A percentile compares a stretch with the other conserved stretches of the same genome.
phyloP scores from a whole-genome alignment of 2,329 filamentous ascomycete genomes.

The Penicillium griseofulvum region DNA sequence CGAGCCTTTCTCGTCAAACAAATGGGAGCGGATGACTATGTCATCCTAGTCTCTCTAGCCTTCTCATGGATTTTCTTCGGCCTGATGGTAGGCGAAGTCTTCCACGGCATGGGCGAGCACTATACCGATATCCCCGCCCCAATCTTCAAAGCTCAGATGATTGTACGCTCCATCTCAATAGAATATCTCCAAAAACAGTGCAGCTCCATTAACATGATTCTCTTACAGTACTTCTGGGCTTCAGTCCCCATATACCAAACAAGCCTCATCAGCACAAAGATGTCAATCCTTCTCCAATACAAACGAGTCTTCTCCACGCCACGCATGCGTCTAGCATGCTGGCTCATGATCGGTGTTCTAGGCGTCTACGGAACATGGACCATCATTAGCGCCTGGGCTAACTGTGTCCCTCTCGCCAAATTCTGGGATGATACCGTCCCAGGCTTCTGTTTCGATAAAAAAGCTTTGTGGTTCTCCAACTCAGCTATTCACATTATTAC shows the following conservation, averaged over 20 bases:
- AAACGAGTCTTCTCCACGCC: slow-evolving; percentile 34
- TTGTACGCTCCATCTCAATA: slow-evolving; percentile 14
- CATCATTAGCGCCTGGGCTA: slow-evolving; percentile 32
- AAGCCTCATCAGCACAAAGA: slow-evolving; percentile 34
- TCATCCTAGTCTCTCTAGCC: slow-evolving; percentile 33
- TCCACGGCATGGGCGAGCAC: slow-evolving; percentile 32
- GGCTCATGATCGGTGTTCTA: slow-evolving; percentile 34
- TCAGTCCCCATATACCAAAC: slow-evolving; percentile 36
- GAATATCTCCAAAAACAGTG: neutral
- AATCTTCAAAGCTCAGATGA: slow-evolving; percentile 26
- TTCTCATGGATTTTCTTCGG: slow-evolving; percentile 34
- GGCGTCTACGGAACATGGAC: slow-evolving; percentile 33
- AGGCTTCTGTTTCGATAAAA: slow-evolving; percentile 40
- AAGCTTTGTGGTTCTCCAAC: slow-evolving; percentile 45
- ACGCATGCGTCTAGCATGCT: slow-evolving; percentile 34
- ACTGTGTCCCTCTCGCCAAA: slow-evolving; percentile 29
- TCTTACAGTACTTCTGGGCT: slow-evolving; percentile 30
- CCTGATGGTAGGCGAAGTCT: slow-evolving; percentile 30
- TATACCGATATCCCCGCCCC: slow-evolving; percentile 17
- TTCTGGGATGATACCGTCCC: slow-evolving; percentile 28
- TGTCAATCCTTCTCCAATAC: slow-evolving; percentile 39
- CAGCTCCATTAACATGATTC: neutral
- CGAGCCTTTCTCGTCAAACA: slow-evolving; percentile 34
- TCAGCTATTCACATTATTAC: slow-evolving; percentile 44
- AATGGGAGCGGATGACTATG: slow-evolving; percentile 38